A percentile compares a stretch with the other conserved stretches of the same genome.
phyloP scores from a whole-genome alignment of 192 early-diverging fungal genomes.

The Coemansia sp. region DNA sequence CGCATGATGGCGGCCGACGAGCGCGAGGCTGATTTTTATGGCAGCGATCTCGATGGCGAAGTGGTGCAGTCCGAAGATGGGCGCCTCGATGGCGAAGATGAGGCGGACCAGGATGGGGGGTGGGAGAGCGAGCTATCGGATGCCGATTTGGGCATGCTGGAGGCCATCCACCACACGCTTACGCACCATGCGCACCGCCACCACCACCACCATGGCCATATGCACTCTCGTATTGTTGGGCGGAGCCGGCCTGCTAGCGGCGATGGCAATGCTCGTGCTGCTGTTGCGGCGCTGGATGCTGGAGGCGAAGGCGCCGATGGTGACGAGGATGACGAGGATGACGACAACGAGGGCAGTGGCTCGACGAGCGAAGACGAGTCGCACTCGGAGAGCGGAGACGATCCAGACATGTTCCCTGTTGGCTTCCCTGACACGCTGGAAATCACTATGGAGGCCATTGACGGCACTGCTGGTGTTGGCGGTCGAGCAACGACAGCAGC shows the following conservation, averaged over 20 bases:
- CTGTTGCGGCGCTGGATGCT: constrained; percentile 8
- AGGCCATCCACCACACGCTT: constrained; percentile 14
- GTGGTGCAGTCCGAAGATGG: constrained; percentile 25
- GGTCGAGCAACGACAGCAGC: background rate
- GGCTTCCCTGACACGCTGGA: constrained; percentile 34
- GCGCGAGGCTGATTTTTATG: constrained; percentile 58
- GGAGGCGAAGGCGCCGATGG: constrained; percentile 6
- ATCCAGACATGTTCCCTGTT: constrained; percentile 27
- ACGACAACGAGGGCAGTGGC: constrained; percentile 3
- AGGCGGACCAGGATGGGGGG: constrained; percentile 23
- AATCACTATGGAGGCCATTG: constrained; percentile 48
- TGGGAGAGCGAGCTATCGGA: constrained; percentile 41
- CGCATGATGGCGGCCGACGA: constrained; percentile 59
- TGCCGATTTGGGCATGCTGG: constrained; percentile 12
- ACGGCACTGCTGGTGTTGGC: constrained; percentile 8
- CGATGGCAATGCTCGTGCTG: background rate
- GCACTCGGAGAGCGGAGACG: constrained; percentile 32
- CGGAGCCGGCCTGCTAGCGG: constrained; percentile 21
- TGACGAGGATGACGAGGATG: constrained; percentile 13
- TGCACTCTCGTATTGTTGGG: background rate
- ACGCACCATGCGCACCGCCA: constrained; percentile 19
- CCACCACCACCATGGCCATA: constrained; percentile 4
- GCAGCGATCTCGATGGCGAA: constrained; percentile 58
- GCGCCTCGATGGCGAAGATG: constrained; percentile 34
- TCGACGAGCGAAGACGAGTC: constrained; percentile 14